Evolutionary conservation across 2,329 filamentous ascomycete species (phyloP).

Genomic region (Ampelomyces quisqualis): DNA sequence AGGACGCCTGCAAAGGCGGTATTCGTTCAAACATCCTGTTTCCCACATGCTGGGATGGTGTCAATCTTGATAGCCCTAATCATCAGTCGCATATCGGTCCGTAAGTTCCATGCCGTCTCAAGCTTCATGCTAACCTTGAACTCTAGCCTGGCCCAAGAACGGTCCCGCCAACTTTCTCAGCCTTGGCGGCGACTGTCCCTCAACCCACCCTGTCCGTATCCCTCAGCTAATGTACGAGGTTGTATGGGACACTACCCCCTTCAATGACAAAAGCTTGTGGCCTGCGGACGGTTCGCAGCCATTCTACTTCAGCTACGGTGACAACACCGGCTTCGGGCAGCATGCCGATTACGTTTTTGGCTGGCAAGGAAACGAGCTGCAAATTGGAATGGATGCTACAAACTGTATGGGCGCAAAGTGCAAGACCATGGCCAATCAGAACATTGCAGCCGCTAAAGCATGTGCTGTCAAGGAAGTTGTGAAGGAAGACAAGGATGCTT

Average conservation of each 20-base stretch:
- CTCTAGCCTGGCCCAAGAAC: too few species aligned
- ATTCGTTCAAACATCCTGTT: constrained; percentile 50
- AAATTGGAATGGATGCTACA: constrained; percentile 29
- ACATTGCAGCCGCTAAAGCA: constrained; percentile 19
- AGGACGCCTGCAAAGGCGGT: constrained; percentile 46
- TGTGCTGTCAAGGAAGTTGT: constrained; percentile 28
- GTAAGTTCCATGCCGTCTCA: constrained; percentile 33
- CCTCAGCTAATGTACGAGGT: constrained; percentile 52
- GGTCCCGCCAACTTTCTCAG: too few species aligned
- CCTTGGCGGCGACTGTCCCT: constrained; percentile 44
- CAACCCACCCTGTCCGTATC: constrained; percentile 47
- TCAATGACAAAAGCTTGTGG: constrained; percentile 28
- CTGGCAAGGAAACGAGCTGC: constrained; percentile 27
- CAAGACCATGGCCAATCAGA: constrained; percentile 28
- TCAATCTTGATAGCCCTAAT: constrained; percentile 54
- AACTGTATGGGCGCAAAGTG: constrained; percentile 35
- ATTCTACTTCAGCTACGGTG: constrained; percentile 28
- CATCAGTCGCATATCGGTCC: constrained; percentile 56
- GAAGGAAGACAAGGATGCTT: constrained; percentile 26
- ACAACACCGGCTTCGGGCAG: constrained; percentile 28
- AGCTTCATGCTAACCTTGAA: too few species aligned
- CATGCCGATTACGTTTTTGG: constrained; percentile 33
- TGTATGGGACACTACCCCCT: constrained; percentile 47
- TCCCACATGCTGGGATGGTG: constrained; percentile 55
- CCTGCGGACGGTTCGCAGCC: constrained; percentile 32